These are phyloP conservation scores for Beauveria medogensis DNA, from an alignment of 2,329 filamentous ascomycete genomes.

Conservation along the genomic window DNA sequence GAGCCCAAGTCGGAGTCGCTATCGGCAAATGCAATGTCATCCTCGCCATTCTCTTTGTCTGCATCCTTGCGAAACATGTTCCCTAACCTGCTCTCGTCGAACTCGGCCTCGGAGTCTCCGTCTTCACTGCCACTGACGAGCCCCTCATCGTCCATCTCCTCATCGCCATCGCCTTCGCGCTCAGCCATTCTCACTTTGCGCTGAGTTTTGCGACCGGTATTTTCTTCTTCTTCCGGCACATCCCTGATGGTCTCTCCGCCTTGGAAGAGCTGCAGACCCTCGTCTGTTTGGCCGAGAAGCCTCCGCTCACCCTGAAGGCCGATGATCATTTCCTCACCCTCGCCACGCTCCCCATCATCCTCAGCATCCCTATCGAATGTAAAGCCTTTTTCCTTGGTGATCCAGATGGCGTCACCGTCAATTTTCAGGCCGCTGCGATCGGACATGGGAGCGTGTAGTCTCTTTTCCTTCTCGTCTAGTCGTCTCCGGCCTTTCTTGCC, in stretches of 20 bases:
- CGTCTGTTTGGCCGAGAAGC: constrained; percentile 72
- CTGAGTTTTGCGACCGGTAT: constrained; percentile 53
- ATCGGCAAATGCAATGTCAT: constrained; percentile 84
- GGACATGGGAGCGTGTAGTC: constrained; percentile 95
- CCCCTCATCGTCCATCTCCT: constrained; percentile 47
- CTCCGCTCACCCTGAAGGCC: constrained; percentile 75
- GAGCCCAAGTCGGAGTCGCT: constrained; percentile 95
- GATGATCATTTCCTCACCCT: constrained; percentile 92
- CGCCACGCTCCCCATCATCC: constrained; percentile 62
- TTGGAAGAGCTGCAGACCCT: constrained; percentile 78
- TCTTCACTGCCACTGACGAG: constrained; percentile 44
- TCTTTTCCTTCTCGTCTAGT: constrained; percentile 93
- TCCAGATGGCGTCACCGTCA: constrained; percentile 95
- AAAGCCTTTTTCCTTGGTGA: constrained; percentile 59
- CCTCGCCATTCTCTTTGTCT: constrained; percentile 48
- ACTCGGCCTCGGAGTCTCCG: constrained; percentile 48
- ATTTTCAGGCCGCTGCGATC: constrained; percentile 94
- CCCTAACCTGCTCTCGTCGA: constrained; percentile 51
- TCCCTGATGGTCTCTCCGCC: constrained; percentile 62
- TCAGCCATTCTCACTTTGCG: constrained; percentile 51
- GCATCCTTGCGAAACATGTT: constrained; percentile 49
- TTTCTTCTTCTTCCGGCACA: constrained; percentile 39
- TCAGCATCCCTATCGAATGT: constrained; percentile 65
- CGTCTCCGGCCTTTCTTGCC: constrained; percentile 75
- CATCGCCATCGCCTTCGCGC: constrained; percentile 50